Conservation (phyloP, 768 basidiomycete genomes). For the Boletus barrowsii region DNA sequence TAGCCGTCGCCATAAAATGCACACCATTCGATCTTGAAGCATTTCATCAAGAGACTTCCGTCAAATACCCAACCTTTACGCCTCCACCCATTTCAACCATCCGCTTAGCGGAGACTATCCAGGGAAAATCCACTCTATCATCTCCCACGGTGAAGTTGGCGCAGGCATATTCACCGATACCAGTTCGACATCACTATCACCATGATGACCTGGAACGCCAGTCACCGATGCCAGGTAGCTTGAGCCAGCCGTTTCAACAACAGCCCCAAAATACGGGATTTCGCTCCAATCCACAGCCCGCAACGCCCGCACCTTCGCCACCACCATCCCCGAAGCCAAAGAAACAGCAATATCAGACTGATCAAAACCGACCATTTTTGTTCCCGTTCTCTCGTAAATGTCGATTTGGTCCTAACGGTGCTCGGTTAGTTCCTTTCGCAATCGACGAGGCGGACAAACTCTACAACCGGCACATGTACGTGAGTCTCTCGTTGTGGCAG, state of each 20-base stretch:
- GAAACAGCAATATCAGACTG: slow-evolving; percentile 98
- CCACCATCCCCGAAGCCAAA: slow-evolving; percentile 86
- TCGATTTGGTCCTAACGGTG: slow-evolving; percentile 48
- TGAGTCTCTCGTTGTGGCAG: slow-evolving; percentile 84
- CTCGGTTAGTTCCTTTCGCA: slow-evolving; percentile 84
- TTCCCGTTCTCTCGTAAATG: slow-evolving; percentile 86
- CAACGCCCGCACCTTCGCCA: slow-evolving; percentile 89
- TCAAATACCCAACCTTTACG: slow-evolving; percentile 94
- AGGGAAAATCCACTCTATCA: slow-evolving; percentile 29
- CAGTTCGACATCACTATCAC: slow-evolving; percentile 91
- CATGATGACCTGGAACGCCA: slow-evolving; percentile 69
- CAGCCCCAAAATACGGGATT: slow-evolving; percentile 26
- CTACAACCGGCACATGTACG: slow-evolving; percentile 86
- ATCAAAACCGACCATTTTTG: slow-evolving; percentile 89
- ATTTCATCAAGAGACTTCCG: slow-evolving; percentile 86
- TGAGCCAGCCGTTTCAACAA: slow-evolving; percentile 37
- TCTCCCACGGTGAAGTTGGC: slow-evolving; percentile 66
- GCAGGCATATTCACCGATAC: slow-evolving; percentile 90
- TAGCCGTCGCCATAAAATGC: slow-evolving; percentile 76
- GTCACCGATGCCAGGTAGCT: slow-evolving; percentile 36
- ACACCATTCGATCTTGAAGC: slow-evolving; percentile 86
- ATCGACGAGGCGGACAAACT: slow-evolving; percentile 94
- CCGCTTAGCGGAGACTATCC: slow-evolving; percentile 23
- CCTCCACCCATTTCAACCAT: slow-evolving; percentile 49
- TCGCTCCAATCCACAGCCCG: slow-evolving; percentile 57